Percentiles rank a stretch among this genome's conserved stretches.
Conservation (phyloP, 1,284 basidiomycete species). For the Trametes pubescens region DNA sequence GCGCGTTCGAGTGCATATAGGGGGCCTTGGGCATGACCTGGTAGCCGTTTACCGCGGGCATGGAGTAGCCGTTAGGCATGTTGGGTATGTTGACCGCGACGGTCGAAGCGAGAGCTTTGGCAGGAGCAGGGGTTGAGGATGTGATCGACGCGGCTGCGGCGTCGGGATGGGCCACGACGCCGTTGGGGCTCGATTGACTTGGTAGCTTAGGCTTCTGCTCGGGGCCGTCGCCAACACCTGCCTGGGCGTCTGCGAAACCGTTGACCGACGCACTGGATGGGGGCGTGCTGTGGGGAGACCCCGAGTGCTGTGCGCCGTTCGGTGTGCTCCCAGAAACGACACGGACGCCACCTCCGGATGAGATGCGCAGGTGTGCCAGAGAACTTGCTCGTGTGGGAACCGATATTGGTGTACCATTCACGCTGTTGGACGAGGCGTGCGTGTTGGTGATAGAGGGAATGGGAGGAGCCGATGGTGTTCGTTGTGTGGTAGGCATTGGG, state of each 20-base stretch:
- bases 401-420: conserved; percentile 42
- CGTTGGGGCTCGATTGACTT: conserved; percentile 29
- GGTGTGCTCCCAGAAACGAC: conserved; percentile 41
- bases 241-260: conserved; percentile 33
- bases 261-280: conserved; percentile 40
- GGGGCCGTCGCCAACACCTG: conserved; percentile 21
- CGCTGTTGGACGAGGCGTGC: conserved; percentile 44
- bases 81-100: conserved; percentile 38
- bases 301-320: conserved; percentile 27
- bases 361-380: conserved; percentile 63
- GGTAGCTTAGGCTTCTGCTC: conserved; percentile 36
- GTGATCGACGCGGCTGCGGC: conserved; percentile 26
- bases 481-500: conserved; percentile 13
- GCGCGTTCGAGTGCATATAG: conserved; percentile 43
- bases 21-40: conserved; percentile 44
- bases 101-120: conserved; percentile 54
- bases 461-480: conserved; percentile 20
- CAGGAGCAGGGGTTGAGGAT: conserved; percentile 46
- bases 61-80: conserved; percentile 55
- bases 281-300: conserved; percentile 47
- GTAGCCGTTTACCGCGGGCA: conserved; percentile 52
- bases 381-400: conserved; percentile 57
- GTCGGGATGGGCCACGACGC: conserved; percentile 23
- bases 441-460: conserved; percentile 27
- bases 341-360: conserved; percentile 61